Evolutionary conservation across 1,284 basidiomycete species (phyloP), one percentile per base, ranked within the genome.

Genomic region (Ustilago cynodontis): DNA sequence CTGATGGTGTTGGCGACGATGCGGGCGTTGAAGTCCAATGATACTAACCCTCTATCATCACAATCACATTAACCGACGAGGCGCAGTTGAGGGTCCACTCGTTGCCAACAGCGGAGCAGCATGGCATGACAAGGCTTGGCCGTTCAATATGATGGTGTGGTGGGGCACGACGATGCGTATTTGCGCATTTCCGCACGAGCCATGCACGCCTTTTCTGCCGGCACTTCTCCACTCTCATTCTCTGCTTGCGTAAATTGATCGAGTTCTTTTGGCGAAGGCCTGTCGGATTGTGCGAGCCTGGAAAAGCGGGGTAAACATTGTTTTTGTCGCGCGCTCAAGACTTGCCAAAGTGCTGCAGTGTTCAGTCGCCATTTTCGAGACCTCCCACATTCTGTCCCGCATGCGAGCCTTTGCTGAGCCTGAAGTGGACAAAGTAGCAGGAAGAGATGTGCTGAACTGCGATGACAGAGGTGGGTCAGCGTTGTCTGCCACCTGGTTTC

Each of bases 131-230:
- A 37, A 37, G 35, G 35, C 35, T 37, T 37, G 35, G 35, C 35
- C 14, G 7, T 16, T 37, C 35, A 37, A 10, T 9, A 37, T 37
- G 35, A 37, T 37, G 35, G 35, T 37, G 35, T 37, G 35, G 35
- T 13, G 35, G 35, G 31, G 7, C n/a, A 56, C n/a, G 45, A 52
- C 20, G 45, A 14, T 55, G 62, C 62, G 62, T 50, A 65, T 58
- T 52, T 65, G 5, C 55, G 55, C 62, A 59, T 14, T n/a, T 16
- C 45, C 35, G 61, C 62, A 64, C 62, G 55, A 64, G 62, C 62
- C 62, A 64, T 7, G 26, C 41, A 33, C 5, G 14, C n/a, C n/a
- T 39, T 55, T 22, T 14, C 22, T 20, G 33, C 35, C 26, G 1
- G 7, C n/a, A 9, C 39, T 39, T 16, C 39, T 39, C 54, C 54